Evolutionary conservation across 140 eudicot species (phyloP).

Genomic region (Flaveria floridana): DNA sequence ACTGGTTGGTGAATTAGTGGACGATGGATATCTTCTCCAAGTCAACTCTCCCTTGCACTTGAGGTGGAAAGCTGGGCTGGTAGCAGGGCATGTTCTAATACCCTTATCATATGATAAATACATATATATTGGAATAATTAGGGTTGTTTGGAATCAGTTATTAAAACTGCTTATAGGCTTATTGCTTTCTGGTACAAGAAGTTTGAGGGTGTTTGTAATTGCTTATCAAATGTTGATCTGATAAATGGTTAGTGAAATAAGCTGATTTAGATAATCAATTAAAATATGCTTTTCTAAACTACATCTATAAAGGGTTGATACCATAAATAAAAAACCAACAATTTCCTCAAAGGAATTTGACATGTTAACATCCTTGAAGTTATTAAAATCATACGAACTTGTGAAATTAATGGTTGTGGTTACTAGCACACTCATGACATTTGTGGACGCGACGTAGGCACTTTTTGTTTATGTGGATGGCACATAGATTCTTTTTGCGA

Average conservation of each 20-base stretch:
- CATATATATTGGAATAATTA: constrained; percentile 1
- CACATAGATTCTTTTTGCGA: not conserved
- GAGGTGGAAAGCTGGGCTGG: constrained; percentile 83
- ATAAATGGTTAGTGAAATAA: constrained; percentile 4
- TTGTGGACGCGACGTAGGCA: not conserved
- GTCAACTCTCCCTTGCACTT: constrained; percentile 57
- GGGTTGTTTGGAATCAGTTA: not conserved
- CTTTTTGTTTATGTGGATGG: not conserved
- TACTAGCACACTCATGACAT: constrained; percentile 5
- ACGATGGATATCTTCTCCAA: constrained; percentile 71
- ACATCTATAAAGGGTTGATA: not conserved
- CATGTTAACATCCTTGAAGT: not conserved
- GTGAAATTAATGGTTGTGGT: not conserved
- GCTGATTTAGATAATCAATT: not conserved
- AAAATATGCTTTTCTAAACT: not conserved
- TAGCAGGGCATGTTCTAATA: constrained; percentile 52
- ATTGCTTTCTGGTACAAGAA: not conserved
- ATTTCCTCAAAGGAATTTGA: not conserved
- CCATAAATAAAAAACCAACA: not conserved
- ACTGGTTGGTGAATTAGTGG: constrained; percentile 86
- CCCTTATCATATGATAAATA: constrained; percentile 2
- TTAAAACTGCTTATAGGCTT: not conserved
- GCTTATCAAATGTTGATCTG: constrained; percentile 6
- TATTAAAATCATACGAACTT: not conserved
- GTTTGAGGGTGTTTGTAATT: not conserved